A percentile compares a stretch with the other conserved stretches of the same genome.
These are phyloP conservation scores for Mycosarcoma maydis DNA, from an alignment of 1,284 basidiomycete genomes.

Conservation along the genomic window DNA sequence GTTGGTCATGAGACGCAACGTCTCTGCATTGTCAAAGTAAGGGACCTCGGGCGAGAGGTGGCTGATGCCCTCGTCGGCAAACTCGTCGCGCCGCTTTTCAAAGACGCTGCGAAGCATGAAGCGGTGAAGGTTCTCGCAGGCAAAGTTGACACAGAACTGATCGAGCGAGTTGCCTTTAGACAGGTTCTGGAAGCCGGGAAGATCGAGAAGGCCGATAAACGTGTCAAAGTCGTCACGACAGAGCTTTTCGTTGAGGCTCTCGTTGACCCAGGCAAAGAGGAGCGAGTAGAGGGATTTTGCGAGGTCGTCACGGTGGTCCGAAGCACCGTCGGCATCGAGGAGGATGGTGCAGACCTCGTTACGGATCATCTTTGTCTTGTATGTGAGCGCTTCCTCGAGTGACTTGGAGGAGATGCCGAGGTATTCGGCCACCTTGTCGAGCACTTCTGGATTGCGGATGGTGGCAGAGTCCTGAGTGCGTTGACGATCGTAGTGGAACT, in stretches of 20 bases:
- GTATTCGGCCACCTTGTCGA: conserved; percentile 87
- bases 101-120: conserved; percentile 84
- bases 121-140: conserved; percentile 87
- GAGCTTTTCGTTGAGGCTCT: conserved; percentile 91
- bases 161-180: conserved; percentile 87
- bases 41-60: conserved; percentile 77
- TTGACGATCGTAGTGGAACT: conserved; percentile 74
- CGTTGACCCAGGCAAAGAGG: conserved; percentile 95
- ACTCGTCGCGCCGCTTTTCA: conserved; percentile 81
- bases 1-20: conserved; percentile 84
- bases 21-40: conserved; percentile 92
- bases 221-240: conserved; percentile 69
- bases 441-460: conserved; percentile 71
- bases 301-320: conserved; percentile 90
- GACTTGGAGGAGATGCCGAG: conserved; percentile 81
- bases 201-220: conserved; percentile 93
- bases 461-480: conserved; percentile 61
- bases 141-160: conserved; percentile 95
- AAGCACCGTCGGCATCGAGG: conserved; percentile 90
- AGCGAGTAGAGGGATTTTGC: conserved; percentile 92
- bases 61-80: conserved; percentile 83
- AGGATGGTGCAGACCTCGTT: conserved; percentile 96
- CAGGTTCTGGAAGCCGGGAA: conserved; percentile 79
- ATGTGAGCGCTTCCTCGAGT: conserved; percentile 85
- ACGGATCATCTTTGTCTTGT: conserved; percentile 89